These are phyloP conservation scores for Trematosphaeria pertusa DNA, from an alignment of 2,329 filamentous ascomycete species.

Conservation along the genomic window DNA sequence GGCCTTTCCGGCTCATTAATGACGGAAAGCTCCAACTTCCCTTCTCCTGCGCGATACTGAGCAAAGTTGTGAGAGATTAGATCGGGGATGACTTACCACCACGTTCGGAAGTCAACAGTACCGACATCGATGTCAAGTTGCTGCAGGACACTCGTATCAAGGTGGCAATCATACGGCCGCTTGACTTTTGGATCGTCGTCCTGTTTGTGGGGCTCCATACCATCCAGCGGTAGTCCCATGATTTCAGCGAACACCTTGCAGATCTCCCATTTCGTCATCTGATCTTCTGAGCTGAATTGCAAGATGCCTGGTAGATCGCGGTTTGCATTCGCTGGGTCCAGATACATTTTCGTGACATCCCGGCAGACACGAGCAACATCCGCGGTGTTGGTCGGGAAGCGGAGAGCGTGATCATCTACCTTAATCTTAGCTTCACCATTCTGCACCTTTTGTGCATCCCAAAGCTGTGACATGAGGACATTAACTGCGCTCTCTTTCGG, in stretches of 20 bases:
- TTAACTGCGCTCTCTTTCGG: slow-evolving; percentile 83
- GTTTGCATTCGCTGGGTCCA: slow-evolving; percentile 41
- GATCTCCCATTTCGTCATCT: slow-evolving; percentile 89
- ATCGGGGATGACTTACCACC: slow-evolving; percentile 66
- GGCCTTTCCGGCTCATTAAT: too few species aligned
- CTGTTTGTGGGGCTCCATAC: slow-evolving; percentile 63
- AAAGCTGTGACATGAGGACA: slow-evolving; percentile 76
- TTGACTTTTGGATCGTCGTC: slow-evolving; percentile 77
- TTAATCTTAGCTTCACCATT: slow-evolving; percentile 62
- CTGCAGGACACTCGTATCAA: slow-evolving; percentile 76
- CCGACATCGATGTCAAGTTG: slow-evolving; percentile 77
- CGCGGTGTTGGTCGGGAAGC: slow-evolving; percentile 88
- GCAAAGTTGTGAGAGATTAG: slow-evolving; percentile 2
- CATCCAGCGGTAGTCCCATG: slow-evolving; percentile 73
- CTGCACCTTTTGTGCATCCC: slow-evolving; percentile 70
- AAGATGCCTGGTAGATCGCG: slow-evolving; percentile 71
- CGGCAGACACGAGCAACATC: slow-evolving; percentile 82
- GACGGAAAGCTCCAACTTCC: slow-evolving; percentile 41
- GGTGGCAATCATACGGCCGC: slow-evolving; percentile 85
- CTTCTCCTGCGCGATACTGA: slow-evolving; percentile 34
- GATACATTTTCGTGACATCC: slow-evolving; percentile 75
- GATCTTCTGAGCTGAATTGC: slow-evolving; percentile 87
- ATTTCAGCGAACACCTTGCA: slow-evolving; percentile 79
- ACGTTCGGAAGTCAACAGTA: slow-evolving; percentile 77
- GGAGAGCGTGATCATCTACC: slow-evolving; percentile 86